Conservation (phyloP, 75 land plant genomes). For the Pinus albicaulis region DNA sequence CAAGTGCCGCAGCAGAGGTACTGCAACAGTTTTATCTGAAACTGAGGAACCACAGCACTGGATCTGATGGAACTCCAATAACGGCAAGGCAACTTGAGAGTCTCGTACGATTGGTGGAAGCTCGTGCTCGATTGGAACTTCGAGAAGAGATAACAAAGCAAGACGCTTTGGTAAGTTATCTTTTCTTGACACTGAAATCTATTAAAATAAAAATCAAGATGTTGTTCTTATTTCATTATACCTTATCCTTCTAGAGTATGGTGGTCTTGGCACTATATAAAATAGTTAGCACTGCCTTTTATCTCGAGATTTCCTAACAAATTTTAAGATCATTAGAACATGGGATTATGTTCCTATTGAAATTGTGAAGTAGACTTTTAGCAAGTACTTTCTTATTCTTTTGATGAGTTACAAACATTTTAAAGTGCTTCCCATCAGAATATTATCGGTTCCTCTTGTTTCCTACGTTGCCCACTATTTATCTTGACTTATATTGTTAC, state of each 20-base stretch:
- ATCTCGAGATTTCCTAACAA: too few relatives aligned
- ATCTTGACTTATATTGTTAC: too few relatives aligned
- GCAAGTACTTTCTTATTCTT: too few relatives aligned
- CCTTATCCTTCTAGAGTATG: background rate
- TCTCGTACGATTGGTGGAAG: slow-evolving; percentile 89
- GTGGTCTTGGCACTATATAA: background rate
- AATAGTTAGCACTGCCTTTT: too few relatives aligned
- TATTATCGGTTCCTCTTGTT: too few relatives aligned
- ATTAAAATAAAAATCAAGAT: background rate
- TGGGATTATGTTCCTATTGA: too few relatives aligned
- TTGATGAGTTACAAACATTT: too few relatives aligned
- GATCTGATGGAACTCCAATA: slow-evolving; percentile 94
- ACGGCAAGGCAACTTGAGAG: slow-evolving; percentile 96
- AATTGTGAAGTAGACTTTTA: too few relatives aligned
- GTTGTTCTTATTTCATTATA: background rate
- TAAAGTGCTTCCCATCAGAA: too few relatives aligned
- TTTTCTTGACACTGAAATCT: background rate
- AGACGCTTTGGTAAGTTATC: slow-evolving; percentile 75
- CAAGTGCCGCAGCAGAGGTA: slow-evolving; percentile 83
- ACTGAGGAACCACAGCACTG: slow-evolving; percentile 71
- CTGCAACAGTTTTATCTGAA: slow-evolving; percentile 79
- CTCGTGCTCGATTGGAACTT: slow-evolving; percentile 89
- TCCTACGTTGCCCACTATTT: too few relatives aligned
- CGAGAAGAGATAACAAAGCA: slow-evolving; percentile 85
- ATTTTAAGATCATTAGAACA: too few relatives aligned